A percentile compares a stretch with the other conserved stretches of the same genome.
These are phyloP conservation scores for Sugiyamaella neomexicana DNA, from an alignment of 1,139 yeast genomes.

Conservation along the genomic window DNA sequence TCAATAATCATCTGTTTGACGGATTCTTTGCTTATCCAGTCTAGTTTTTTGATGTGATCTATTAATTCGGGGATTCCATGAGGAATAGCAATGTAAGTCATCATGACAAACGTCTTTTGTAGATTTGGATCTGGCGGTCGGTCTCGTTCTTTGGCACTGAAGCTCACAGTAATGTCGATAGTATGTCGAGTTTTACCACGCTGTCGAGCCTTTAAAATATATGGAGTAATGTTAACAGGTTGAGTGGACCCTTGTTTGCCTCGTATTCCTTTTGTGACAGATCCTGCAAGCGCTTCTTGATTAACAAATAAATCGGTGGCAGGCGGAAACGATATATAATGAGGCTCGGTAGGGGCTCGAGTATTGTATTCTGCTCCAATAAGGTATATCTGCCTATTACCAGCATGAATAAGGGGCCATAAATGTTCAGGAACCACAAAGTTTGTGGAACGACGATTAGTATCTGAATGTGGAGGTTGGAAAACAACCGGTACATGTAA, in stretches of 20 bases:
- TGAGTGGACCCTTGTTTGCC: conserved; percentile 43
- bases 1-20: conserved; percentile 32
- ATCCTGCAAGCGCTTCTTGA: conserved; percentile 30
- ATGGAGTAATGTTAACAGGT: conserved; percentile 42
- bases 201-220: conserved; percentile 15
- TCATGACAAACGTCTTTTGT: conserved; percentile 32
- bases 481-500: conserved; percentile 32
- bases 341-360: conserved; percentile 16
- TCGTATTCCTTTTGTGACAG: conserved; percentile 41
- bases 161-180: conserved; percentile 32
- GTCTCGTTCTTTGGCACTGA: conserved; percentile 21
- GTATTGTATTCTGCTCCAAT: conserved; percentile 19
- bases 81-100: conserved; percentile 35
- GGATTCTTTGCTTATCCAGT: conserved; percentile 35
- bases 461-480: conserved; percentile 27
- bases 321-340: conserved; percentile 31
- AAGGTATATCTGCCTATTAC: conserved; percentile 24
- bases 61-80: conserved; percentile 32
- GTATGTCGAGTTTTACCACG: conserved; percentile 23
- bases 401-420: conserved; percentile 15
- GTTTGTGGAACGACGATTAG: conserved; percentile 21
- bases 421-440: conserved; percentile 24
- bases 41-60: conserved; percentile 32
- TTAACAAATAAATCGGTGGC: conserved; percentile 31
- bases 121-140: conserved; percentile 6